Evolutionary conservation across 2,329 filamentous ascomycete genomes (phyloP).

Genomic region (Colletotrichum sansevieriae): DNA sequence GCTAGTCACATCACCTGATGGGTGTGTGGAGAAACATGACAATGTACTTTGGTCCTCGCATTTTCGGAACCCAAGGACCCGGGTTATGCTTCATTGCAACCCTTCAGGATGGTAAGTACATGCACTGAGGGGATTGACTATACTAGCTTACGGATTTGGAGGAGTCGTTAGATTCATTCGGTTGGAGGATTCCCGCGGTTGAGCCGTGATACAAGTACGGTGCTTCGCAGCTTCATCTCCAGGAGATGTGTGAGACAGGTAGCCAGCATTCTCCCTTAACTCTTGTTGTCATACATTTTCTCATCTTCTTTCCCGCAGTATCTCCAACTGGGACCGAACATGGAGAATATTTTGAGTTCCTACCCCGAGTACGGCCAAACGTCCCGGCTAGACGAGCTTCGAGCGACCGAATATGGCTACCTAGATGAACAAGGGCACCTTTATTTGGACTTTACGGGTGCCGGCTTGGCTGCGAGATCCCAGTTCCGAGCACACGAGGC

Average conservation of each 20-base stretch:
- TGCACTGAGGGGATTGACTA: not conserved
- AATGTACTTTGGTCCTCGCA: not conserved
- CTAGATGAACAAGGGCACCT: slow-evolving; percentile 54
- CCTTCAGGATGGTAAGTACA: not conserved
- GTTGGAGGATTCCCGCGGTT: slow-evolving; percentile 7
- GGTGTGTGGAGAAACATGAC: not conserved
- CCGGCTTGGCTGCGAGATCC: slow-evolving; percentile 51
- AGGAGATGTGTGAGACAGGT: not conserved
- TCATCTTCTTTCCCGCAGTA: not conserved
- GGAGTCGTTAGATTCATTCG: not conserved
- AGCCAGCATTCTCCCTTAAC: not conserved
- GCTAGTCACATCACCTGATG: not conserved
- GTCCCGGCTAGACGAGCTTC: slow-evolving; percentile 48
- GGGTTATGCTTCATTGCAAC: slow-evolving; percentile 3
- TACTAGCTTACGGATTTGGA: not conserved
- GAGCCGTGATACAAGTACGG: not conserved
- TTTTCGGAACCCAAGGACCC: not conserved
- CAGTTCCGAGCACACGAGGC: slow-evolving; percentile 51
- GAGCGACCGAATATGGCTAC: slow-evolving; percentile 51
- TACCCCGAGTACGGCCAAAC: slow-evolving; percentile 54
- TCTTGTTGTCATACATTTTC: not conserved
- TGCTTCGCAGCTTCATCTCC: not conserved
- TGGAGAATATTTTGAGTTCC: slow-evolving; percentile 36
- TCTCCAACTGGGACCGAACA: not conserved
- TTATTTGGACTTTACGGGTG: slow-evolving; percentile 58